Evolutionary conservation across 202 grass and related monocot genomes (phyloP).

Genomic region (Brachypodium distachyon): DNA sequence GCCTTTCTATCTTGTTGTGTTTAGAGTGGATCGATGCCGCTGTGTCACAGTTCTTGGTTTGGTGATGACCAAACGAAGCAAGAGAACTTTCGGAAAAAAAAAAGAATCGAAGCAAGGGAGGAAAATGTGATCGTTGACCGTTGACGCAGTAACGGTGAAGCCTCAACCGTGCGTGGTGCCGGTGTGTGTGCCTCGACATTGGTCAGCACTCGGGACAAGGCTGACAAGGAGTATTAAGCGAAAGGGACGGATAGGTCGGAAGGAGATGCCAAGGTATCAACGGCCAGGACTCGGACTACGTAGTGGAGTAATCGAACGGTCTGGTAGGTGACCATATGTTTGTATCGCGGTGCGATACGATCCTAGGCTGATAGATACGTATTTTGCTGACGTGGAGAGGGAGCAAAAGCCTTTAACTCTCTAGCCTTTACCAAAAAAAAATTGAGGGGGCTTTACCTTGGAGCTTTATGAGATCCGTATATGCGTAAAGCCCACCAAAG

Average conservation of each 20-base stretch:
- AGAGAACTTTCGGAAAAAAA: neutral
- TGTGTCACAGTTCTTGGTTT: slow-evolving; percentile 2
- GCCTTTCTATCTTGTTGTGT: neutral
- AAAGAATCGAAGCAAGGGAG: neutral
- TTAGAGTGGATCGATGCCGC: neutral
- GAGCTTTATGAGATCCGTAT: slow-evolving; percentile 27
- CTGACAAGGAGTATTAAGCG: too few species aligned
- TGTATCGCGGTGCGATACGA: too few species aligned
- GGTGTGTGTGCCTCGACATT: too few species aligned
- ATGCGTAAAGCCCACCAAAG: slow-evolving; percentile 31
- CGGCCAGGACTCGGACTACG: neutral
- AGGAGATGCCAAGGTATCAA: neutral
- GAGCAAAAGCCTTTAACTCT: neutral
- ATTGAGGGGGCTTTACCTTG: neutral
- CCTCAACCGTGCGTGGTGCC: too few species aligned
- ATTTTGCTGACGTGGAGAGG: too few species aligned
- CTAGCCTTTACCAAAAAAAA: neutral
- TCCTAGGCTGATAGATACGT: too few species aligned
- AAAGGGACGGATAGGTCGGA: neutral
- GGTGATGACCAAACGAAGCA: slow-evolving; percentile 7
- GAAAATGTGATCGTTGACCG: slow-evolving; percentile 22
- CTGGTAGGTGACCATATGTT: too few species aligned
- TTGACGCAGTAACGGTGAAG: slow-evolving; percentile 28
- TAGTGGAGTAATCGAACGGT: neutral
- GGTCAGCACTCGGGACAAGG: too few species aligned